A percentile compares a stretch with the other conserved stretches of the same genome.
These are phyloP conservation scores for Xylariaceae sp. DNA, from an alignment of 2,329 filamentous ascomycete species.

Conservation along the genomic window DNA sequence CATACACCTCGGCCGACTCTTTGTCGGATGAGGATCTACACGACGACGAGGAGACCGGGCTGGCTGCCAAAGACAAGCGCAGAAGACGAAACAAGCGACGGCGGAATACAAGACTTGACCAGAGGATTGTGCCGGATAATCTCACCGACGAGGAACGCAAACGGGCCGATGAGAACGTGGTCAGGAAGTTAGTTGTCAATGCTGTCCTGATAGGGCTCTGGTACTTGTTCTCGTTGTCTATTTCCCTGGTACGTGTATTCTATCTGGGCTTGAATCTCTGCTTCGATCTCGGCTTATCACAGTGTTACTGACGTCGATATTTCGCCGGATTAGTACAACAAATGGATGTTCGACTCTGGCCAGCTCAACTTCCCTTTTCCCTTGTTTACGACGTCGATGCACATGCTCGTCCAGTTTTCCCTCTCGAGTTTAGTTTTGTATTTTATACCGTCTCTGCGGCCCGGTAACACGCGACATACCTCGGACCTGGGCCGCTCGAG, in stretches of 20 bases:
- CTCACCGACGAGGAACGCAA: slow-evolving; percentile 70
- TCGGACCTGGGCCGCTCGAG: slow-evolving; percentile 49
- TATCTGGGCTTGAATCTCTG: neutral
- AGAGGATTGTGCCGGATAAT: slow-evolving; percentile 59
- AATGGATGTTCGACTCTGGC: slow-evolving; percentile 95
- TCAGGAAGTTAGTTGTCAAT: slow-evolving; percentile 68
- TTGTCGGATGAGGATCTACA: slow-evolving; percentile 69
- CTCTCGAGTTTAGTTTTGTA: slow-evolving; percentile 75
- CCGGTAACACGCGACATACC: slow-evolving; percentile 46
- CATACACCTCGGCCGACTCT: slow-evolving; percentile 43
- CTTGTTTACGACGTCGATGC: slow-evolving; percentile 88
- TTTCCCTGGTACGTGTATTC: slow-evolving; percentile 69
- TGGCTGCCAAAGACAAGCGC: slow-evolving; percentile 69
- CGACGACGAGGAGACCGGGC: slow-evolving; percentile 85
- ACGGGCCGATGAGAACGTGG: slow-evolving; percentile 68
- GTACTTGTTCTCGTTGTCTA: slow-evolving; percentile 88
- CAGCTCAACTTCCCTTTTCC: slow-evolving; percentile 89
- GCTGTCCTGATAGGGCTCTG: slow-evolving; percentile 78
- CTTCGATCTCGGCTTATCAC: neutral
- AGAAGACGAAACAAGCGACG: slow-evolving; percentile 63
- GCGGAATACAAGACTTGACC: slow-evolving; percentile 65
- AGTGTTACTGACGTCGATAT: neutral
- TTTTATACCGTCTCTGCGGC: slow-evolving; percentile 77
- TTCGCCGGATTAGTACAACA: slow-evolving; percentile 83
- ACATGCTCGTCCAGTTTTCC: slow-evolving; percentile 92